Evolutionary conservation across 2,329 filamentous ascomycete species (phyloP), one percentile per base, ranked within the genome.

Genomic region (Emergomyces orientalis): DNA sequence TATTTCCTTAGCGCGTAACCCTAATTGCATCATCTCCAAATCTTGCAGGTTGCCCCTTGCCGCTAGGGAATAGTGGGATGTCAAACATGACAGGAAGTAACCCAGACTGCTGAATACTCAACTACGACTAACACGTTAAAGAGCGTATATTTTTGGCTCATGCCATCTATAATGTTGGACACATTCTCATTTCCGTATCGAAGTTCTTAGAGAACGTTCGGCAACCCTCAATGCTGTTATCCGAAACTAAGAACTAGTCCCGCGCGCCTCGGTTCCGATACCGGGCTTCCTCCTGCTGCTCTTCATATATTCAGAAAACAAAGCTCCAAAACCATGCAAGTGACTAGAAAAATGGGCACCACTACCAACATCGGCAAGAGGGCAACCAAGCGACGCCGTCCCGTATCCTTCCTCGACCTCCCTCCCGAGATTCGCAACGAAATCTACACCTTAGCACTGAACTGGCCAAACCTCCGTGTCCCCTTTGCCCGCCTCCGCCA

Each of bases 401-500:
- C 39, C 13, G 22, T 59, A 17, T 47, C 57, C 22, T 61, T 61
- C 34, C 51, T 61, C n/a, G 6, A 54, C 27, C 51, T 61, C 49
- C 60, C 60, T 6, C 47, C 60, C 32, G 49, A 61, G 25, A 54
- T 61, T n/a, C 45, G 60, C 14, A 34, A 39, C n/a, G 30, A 41
- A 43, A 62, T 62, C 39, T 61, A 61, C 19, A 22, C 9, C 13
- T 39, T 45, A 11, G n/a, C 52, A 22, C 25, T 62, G 14, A 22
- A 41, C 7, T 60, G 58, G 58, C 58, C 58, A 47, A 51, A 60
- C 58, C 41, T 60, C 34, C 25, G 30, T 17, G 25, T n/a, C 2
- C 41, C 41, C 3, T 45, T 51, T 41, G 27, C 25, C 39, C 22
- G 57, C 27, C 39, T 59, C 8, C 57, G 45, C 4, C 25, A 17